Evolutionary conservation across 2,329 filamentous ascomycete genomes (phyloP).

Genomic region (Neodidymelliopsis sp.): DNA sequence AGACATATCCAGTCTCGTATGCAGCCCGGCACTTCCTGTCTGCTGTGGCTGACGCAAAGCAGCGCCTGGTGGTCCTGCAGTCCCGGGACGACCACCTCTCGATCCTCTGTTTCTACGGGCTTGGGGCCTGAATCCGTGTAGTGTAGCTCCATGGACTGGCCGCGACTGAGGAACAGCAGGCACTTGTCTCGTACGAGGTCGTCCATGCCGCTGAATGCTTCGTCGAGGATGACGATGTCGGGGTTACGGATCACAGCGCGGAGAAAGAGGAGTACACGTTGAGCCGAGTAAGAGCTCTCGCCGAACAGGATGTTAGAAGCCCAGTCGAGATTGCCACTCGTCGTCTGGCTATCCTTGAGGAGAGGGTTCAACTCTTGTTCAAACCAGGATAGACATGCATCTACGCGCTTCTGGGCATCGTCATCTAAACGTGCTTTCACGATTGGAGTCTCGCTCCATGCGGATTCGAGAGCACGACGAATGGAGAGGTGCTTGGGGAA

Average conservation of each 20-base stretch:
- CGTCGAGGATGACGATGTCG: slow-evolving; percentile 60
- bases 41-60: slow-evolving; percentile 90
- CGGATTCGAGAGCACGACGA: slow-evolving; percentile 78
- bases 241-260: slow-evolving; percentile 56
- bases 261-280: slow-evolving; percentile 85
- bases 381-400: slow-evolving; percentile 79
- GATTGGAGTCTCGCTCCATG: slow-evolving; percentile 89
- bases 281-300: slow-evolving; percentile 78
- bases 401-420: slow-evolving; percentile 66
- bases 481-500: slow-evolving; percentile 82
- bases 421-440: slow-evolving; percentile 70
- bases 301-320: slow-evolving; percentile 74
- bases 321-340: slow-evolving; percentile 61
- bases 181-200: slow-evolving; percentile 80
- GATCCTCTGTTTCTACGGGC: slow-evolving; percentile 58
- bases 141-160: slow-evolving; percentile 49
- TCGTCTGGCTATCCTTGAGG: slow-evolving; percentile 13
- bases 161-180: slow-evolving; percentile 73
- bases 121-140: slow-evolving; percentile 42
- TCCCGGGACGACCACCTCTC: slow-evolving; percentile 64
- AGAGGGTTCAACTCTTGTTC: slow-evolving; percentile 74
- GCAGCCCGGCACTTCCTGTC: slow-evolving; percentile 86
- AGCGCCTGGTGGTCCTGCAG: slow-evolving; percentile 77
- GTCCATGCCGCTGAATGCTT: slow-evolving; percentile 61
- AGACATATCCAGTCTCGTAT: slow-evolving; percentile 87